phyloP scores from a whole-genome alignment of 352 stramenopile genomes.

The Globisporangium nunn region DNA sequence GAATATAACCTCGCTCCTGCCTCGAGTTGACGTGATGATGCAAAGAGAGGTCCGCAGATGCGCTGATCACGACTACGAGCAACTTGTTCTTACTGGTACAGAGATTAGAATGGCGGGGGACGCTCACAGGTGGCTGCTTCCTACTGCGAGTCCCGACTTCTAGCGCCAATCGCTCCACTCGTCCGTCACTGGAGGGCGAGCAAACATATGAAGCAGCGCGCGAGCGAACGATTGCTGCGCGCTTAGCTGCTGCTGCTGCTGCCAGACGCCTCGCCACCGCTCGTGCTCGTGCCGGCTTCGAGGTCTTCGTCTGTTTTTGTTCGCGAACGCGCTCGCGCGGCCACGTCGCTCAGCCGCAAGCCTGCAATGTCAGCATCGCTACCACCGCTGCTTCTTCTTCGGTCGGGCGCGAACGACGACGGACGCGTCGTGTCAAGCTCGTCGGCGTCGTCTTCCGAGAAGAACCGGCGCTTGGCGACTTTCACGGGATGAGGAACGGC shows the following conservation, averaged over 20 bases:
- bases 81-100: too few species aligned
- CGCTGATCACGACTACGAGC: too few species aligned
- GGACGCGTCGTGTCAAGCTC: not conserved
- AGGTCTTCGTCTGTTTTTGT: not conserved
- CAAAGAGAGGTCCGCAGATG: too few species aligned
- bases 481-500: not conserved
- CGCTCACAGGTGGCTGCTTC: too few species aligned
- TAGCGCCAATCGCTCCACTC: too few species aligned
- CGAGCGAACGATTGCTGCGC: too few species aligned
- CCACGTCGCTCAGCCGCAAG: not conserved
- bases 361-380: not conserved
- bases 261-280: too few species aligned
- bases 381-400: not conserved
- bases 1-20: not conserved
- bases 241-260: not conserved
- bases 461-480: constrained; percentile 9
- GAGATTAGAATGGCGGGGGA: too few species aligned
- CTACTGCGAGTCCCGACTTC: too few species aligned
- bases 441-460: constrained; percentile 6
- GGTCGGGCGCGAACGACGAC: not conserved
- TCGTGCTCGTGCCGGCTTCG: not conserved
- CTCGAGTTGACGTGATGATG: too few species aligned
- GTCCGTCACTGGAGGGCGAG: too few species aligned
- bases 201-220: too few species aligned
- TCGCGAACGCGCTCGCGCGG: not conserved